Evolutionary conservation across 192 early-diverging fungal genomes (phyloP).

Genomic region (Coemansia sp.): DNA sequence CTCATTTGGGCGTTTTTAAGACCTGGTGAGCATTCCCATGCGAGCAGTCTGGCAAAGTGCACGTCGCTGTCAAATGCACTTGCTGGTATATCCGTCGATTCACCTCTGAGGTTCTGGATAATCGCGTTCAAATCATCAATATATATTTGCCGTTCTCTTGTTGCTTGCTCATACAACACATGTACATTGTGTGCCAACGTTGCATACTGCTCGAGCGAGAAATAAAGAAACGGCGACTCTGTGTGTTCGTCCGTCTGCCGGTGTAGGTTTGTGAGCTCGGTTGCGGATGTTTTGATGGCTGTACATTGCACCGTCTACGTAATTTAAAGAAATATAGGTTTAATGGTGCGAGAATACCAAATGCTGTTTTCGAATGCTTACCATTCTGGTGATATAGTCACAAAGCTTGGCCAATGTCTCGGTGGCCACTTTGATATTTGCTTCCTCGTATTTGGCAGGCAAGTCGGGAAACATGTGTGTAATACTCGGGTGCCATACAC

Average conservation of each 20-base stretch:
- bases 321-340: neutral
- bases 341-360: neutral
- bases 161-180: conserved; percentile 13
- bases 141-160: conserved; percentile 17
- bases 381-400: conserved; percentile 15
- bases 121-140: conserved; percentile 13
- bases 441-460: conserved; percentile 14
- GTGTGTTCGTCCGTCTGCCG: neutral
- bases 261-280: conserved; percentile 10
- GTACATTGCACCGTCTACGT: conserved; percentile 19
- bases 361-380: neutral
- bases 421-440: conserved; percentile 1
- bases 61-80: conserved; percentile 31
- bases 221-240: conserved; percentile 9
- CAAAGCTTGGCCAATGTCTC: conserved; percentile 18
- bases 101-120: conserved; percentile 16
- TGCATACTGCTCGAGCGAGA: conserved; percentile 21
- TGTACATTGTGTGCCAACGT: conserved; percentile 10
- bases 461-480: conserved; percentile 34
- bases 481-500: conserved; percentile 45
- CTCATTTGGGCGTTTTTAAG: conserved; percentile 21
- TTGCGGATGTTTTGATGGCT: conserved; percentile 18
- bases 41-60: conserved; percentile 28
- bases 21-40: conserved; percentile 36
- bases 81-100: neutral